phyloP scores from a whole-genome alignment of 2,329 filamentous ascomycete genomes.

The Colletotrichum caudatum region DNA sequence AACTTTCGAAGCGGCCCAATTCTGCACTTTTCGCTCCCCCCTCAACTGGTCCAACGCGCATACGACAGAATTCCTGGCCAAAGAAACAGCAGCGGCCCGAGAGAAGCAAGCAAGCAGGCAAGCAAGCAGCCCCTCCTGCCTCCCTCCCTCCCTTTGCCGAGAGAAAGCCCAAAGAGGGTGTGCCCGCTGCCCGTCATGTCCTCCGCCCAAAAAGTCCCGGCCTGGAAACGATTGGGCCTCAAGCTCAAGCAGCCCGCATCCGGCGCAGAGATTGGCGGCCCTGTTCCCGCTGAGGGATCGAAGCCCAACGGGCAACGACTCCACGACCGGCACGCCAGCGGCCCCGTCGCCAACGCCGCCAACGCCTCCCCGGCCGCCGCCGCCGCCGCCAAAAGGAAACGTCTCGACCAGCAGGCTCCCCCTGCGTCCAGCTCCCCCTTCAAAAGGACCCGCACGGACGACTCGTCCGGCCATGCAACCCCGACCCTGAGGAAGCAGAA shows the following conservation, averaged over 20 bases:
- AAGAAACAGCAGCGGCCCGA: conserved; percentile 25
- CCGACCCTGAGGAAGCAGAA: conserved; percentile 53
- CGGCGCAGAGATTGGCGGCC: conserved; percentile 41
- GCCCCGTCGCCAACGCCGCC: conserved; percentile 32
- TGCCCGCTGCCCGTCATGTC: conserved; percentile 55
- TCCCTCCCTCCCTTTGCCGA: conserved; percentile 10
- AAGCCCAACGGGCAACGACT: conserved; percentile 42
- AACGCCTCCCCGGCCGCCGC: conserved; percentile 37
- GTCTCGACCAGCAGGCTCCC: conserved; percentile 40
- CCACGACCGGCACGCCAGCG: conserved; percentile 42
- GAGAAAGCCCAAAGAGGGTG: conserved; percentile 34
- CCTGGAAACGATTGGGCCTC: conserved; percentile 73
- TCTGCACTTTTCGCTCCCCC: conserved; percentile 17
- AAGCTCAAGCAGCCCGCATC: conserved; percentile 64
- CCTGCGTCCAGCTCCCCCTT: conserved; percentile 43
- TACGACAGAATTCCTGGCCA: conserved; percentile 33
- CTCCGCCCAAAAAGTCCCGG: conserved; percentile 60
- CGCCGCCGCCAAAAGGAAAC: conserved; percentile 44
- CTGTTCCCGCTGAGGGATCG: conserved; percentile 44
- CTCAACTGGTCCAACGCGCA: conserved; percentile 35
- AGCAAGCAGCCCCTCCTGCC: conserved; percentile 10
- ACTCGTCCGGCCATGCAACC: conserved; percentile 28
- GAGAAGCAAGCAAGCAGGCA: conserved; percentile 5
- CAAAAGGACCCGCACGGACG: conserved; percentile 48
- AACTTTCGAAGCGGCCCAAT: conserved; percentile 32